phyloP scores from a whole-genome alignment of 805 yeast genomes.

The Lachancea waltii region DNA sequence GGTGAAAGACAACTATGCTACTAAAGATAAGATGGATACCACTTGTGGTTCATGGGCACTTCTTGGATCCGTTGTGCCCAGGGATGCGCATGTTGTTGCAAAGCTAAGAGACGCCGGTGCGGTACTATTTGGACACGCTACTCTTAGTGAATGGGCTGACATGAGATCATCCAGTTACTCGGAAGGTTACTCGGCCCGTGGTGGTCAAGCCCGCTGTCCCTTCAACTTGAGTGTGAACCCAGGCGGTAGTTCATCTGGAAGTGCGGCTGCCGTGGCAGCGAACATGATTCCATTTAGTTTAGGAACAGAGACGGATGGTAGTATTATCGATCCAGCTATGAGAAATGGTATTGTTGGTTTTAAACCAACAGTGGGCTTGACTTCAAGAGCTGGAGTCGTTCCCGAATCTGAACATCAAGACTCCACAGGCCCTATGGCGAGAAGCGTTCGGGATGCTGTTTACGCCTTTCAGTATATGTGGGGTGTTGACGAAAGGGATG shows the following conservation, averaged over 20 bases:
- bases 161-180: conserved; percentile 25
- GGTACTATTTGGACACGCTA: conserved; percentile 26
- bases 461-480: conserved; percentile 29
- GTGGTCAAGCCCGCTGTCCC: conserved; percentile 28
- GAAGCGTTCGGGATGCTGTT: conserved; percentile 27
- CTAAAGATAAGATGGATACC: conserved; percentile 27
- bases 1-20: conserved; percentile 28
- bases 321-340: conserved; percentile 27
- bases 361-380: conserved; percentile 29
- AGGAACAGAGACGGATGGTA: conserved; percentile 30
- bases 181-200: conserved; percentile 28
- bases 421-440: conserved; percentile 25
- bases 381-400: conserved; percentile 26
- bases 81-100: conserved; percentile 27
- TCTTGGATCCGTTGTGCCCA: conserved; percentile 26
- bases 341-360: conserved; percentile 27
- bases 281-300: conserved; percentile 27
- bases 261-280: conserved; percentile 27
- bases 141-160: conserved; percentile 31
- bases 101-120: conserved; percentile 29
- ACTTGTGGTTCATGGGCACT: conserved; percentile 24
- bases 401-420: conserved; percentile 31
- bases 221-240: conserved; percentile 25
- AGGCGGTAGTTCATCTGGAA: conserved; percentile 30
- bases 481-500: conserved; percentile 25